phyloP scores from a whole-genome alignment of 306 rosid genomes.

The Herpetospermum pedunculosum region DNA sequence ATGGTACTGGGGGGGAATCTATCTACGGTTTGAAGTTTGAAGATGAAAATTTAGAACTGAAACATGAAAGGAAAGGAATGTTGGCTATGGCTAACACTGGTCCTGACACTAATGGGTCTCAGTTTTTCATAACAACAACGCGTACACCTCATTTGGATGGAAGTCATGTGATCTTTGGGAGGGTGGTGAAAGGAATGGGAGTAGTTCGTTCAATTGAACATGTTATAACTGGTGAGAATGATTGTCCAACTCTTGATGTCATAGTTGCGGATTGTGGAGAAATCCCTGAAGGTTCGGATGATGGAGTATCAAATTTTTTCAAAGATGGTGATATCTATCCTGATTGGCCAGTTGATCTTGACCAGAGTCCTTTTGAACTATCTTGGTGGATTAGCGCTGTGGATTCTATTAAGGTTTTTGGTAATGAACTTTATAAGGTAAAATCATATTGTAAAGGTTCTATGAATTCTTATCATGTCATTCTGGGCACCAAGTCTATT shows the following conservation, averaged over 20 bases:
- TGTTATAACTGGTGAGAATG: slow-evolving; percentile 24
- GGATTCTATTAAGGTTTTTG: slow-evolving; percentile 43
- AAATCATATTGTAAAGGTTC: slow-evolving; percentile 1
- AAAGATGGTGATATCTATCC: slow-evolving; percentile 58
- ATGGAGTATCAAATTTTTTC: slow-evolving; percentile 49
- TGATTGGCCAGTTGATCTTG: slow-evolving; percentile 70
- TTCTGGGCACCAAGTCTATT: background rate
- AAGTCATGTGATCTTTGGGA: slow-evolving; percentile 66
- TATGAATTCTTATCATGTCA: background rate
- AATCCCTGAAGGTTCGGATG: slow-evolving; percentile 46
- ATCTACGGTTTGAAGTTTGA: slow-evolving; percentile 56
- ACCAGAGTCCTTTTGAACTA: slow-evolving; percentile 33
- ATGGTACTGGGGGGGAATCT: slow-evolving; percentile 73
- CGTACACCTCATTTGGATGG: slow-evolving; percentile 64
- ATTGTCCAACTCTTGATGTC: slow-evolving; percentile 35
- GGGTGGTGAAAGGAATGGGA: slow-evolving; percentile 62
- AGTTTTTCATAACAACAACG: slow-evolving; percentile 44
- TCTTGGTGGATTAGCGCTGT: slow-evolving; percentile 69
- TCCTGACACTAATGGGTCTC: slow-evolving; percentile 54
- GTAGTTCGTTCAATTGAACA: slow-evolving; percentile 56
- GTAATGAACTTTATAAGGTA: slow-evolving; percentile 64
- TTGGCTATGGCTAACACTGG: slow-evolving; percentile 63
- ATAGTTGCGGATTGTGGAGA: slow-evolving; percentile 51
- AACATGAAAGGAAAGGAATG: slow-evolving; percentile 70
- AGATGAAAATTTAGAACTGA: slow-evolving; percentile 58